Base-by-base conservation (phyloP, 1,139 yeast genomes). In the Debaryomycetaceae sp. region DNA sequence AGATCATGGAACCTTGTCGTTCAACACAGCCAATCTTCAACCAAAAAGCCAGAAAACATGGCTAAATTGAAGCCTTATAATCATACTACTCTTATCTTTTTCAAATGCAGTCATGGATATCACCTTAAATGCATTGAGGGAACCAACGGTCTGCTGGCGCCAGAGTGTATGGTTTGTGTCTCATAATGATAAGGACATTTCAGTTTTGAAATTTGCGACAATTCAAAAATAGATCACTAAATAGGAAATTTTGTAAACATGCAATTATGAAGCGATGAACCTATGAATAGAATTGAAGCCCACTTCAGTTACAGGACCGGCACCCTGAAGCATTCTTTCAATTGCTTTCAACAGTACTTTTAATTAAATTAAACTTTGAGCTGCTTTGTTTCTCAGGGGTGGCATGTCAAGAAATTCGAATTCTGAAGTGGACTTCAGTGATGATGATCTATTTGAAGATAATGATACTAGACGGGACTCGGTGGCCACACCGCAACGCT, bases 91-190 rank as follows among this genome's bases (percentile, higher is more conserved):
- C 48, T 72, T 37, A 57, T 66, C 0, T 59, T 67, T 34, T 73
- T 73, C 56, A 63, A 63, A 47, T 73, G 78, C 53, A 53, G 72
- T 4, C 96, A 89, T 62, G 81, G 84, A 0, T 88, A 84, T 57
- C 96, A 89, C 58, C 56, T 66, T 17, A 66, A 66, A 20, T 88
- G 96, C 56, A 65, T 87, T 45, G 60, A 56, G 20, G 31, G 31
- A 27, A 27, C 31, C 4, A 27, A 27, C 11, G 3, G 31, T 7
- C 31, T 27, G 31, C 11, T 27, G 31, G 31, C 8, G 4, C 11
- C 11, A 8, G 11, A 27, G 3, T 27, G 31, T 27, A 27, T 27
- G 31, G 11, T 27, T 11, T 27, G 31, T 11, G 31, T 27, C 31
- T 11, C 31, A 8, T 27, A 7, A 27, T 4, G 11, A 11, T 11